Evolutionary conservation across 208 protist species (phyloP).

Genomic region (Trichomonas vaginalis): DNA sequence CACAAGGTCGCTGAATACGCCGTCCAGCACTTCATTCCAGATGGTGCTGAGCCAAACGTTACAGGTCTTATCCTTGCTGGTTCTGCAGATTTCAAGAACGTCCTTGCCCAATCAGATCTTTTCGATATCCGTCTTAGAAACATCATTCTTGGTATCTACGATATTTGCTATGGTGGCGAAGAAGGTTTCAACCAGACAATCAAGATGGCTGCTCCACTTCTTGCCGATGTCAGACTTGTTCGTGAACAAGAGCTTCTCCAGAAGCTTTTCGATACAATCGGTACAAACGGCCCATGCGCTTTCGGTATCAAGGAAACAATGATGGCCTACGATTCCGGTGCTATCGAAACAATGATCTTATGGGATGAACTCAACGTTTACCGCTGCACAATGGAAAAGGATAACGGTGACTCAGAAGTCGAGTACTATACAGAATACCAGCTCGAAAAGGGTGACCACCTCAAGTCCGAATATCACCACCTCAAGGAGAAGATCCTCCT

Average conservation of each 20-base stretch:
- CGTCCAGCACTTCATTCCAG: conserved; percentile 87
- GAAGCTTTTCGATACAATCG: conserved; percentile 92
- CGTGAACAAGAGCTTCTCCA: conserved; percentile 97
- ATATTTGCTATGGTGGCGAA: conserved; percentile 96
- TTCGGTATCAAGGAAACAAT: conserved; percentile 73
- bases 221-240: conserved; percentile 93
- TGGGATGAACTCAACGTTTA: conserved; percentile 82
- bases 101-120: conserved; percentile 37
- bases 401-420: conserved; percentile 16
- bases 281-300: conserved; percentile 78
- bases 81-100: conserved; percentile 98
- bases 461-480: not conserved
- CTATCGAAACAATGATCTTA: conserved; percentile 90
- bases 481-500: conserved; percentile 51
- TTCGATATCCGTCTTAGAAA: conserved; percentile 38
- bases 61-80: conserved; percentile 93
- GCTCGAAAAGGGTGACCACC: conserved; percentile 12
- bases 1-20: conserved; percentile 90
- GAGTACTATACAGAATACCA: conserved; percentile 15
- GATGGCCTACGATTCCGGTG: conserved; percentile 78
- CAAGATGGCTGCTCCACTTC: conserved; percentile 73
- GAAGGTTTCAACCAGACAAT: conserved; percentile 99
- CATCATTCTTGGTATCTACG: conserved; percentile 93
- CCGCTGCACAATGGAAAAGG: conserved; percentile 63
- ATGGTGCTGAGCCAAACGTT: conserved; percentile 85